These are phyloP conservation scores for Chernovozyma aurita DNA, from an alignment of 1,139 yeast genomes.

Conservation along the genomic window DNA sequence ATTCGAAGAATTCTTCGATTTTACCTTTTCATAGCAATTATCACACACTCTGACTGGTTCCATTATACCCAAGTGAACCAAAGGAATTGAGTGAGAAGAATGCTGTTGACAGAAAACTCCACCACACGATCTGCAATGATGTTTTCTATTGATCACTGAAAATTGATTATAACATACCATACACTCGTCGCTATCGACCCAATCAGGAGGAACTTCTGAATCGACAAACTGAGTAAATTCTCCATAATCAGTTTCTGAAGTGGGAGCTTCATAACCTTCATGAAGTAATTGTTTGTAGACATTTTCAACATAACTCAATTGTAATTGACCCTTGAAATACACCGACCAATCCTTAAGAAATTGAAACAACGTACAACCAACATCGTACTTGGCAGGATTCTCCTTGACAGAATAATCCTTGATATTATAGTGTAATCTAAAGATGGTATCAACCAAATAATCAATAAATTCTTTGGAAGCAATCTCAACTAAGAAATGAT, in stretches of 20 bases:
- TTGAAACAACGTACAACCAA: conserved; percentile 56
- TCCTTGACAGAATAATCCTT: conserved; percentile 29
- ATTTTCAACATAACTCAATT: conserved; percentile 60
- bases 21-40: conserved; percentile 66
- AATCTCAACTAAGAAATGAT: conserved; percentile 74
- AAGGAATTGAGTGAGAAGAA: conserved; percentile 62
- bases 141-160: conserved; percentile 82
- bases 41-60: conserved; percentile 94
- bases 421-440: conserved; percentile 34
- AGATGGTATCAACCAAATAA: conserved; percentile 47
- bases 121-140: conserved; percentile 96
- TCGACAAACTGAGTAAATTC: conserved; percentile 50
- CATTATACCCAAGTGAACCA: conserved; percentile 81
- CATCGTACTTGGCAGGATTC: conserved; percentile 48
- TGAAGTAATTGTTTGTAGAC: conserved; percentile 55
- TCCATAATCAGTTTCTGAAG: neutral
- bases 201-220: conserved; percentile 92
- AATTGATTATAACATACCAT: conserved; percentile 88
- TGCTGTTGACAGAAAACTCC: conserved; percentile 88
- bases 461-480: conserved; percentile 87
- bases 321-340: conserved; percentile 67
- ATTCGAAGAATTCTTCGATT: conserved; percentile 22
- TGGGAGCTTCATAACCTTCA: conserved; percentile 47
- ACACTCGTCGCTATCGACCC: conserved; percentile 95
- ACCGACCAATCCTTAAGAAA: conserved; percentile 74